Conservation (phyloP, 257 asterid genomes). For the Sherardia arvensis region DNA sequence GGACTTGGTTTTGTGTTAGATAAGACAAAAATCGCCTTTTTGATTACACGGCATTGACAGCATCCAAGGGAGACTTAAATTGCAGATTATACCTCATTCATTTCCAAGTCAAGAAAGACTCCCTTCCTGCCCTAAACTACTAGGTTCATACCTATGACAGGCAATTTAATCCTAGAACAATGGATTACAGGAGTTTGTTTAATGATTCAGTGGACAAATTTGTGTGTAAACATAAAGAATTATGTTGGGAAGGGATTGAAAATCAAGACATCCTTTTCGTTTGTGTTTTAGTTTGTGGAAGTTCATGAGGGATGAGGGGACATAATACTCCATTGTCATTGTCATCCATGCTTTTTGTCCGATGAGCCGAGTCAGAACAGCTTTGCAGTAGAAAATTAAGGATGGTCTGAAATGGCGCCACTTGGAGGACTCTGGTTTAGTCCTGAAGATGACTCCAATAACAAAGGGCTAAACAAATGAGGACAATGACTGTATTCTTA, state of each 20-base stretch:
- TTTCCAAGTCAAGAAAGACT: neutral
- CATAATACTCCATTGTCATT: neutral
- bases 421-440: neutral
- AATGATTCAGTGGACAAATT: neutral
- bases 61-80: neutral
- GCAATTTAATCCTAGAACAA: neutral
- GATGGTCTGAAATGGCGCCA: neutral
- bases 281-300: neutral
- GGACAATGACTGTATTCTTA: neutral
- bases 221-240: neutral
- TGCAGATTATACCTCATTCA: neutral
- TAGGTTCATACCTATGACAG: neutral
- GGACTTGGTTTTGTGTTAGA: conserved; percentile 4
- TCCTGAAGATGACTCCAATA: neutral
- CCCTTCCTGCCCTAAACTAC: neutral
- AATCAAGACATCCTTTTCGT: neutral
- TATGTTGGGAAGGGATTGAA: neutral
- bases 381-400: neutral
- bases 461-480: neutral
- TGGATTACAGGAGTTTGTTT: neutral
- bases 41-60: neutral
- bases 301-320: neutral
- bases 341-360: neutral
- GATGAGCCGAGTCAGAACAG: neutral
- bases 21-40: conserved; percentile 17